Evolutionary conservation across 805 yeast genomes (phyloP), one percentile per base, ranked within the genome.

Genomic region (Pichia sporocuriosa): DNA sequence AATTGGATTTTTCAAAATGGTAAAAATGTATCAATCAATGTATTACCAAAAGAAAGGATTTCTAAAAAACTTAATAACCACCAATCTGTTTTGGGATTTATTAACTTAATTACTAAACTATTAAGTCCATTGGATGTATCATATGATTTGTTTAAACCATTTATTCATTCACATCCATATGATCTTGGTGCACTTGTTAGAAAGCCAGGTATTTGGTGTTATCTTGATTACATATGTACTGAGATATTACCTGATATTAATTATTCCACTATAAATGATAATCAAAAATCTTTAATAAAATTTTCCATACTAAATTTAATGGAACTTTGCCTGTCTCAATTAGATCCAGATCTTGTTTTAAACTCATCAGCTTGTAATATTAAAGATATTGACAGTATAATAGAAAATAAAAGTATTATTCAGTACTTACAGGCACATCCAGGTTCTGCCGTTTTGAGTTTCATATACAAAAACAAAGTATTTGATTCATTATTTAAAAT

Each of bases 121-220:
- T 53, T 62, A 35, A 52, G 37, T 42, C 72, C 60, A 42, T 51
- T 32, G 54, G 65, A 32, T 21, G 41, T 52, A 10, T 54, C 53
- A 17, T 44, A 49, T 24, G 52, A 62, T 35, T 59, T 59, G 3
- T 66, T 70, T 47, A 70, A 74, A 13, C 67, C 66, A 27, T 54
- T 51, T 26, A 42, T 53, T 5, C 54, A 79, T 12, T 68, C 77
- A 11, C 83, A 69, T 52, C 95, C 95, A 1, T 51, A 65, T 6
- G 75, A 72, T 39, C 57, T 87, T 22, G 96, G 96, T 0, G 56
- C 57, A 3, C 66, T 68, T 0, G 73, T 78, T 48, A 70, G 95
- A 51, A 73, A 66, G 25, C 70, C 69, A 25, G 95, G 96, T 2
- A 61, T 87, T 6, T 77, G 88, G 76, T 87, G 93, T 3, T 90